Percentiles rank a stretch among this genome's conserved stretches.
Evolutionary conservation across 2,329 filamentous ascomycete species (phyloP).

Genomic region (Phaeomoniella chlamydospora): DNA sequence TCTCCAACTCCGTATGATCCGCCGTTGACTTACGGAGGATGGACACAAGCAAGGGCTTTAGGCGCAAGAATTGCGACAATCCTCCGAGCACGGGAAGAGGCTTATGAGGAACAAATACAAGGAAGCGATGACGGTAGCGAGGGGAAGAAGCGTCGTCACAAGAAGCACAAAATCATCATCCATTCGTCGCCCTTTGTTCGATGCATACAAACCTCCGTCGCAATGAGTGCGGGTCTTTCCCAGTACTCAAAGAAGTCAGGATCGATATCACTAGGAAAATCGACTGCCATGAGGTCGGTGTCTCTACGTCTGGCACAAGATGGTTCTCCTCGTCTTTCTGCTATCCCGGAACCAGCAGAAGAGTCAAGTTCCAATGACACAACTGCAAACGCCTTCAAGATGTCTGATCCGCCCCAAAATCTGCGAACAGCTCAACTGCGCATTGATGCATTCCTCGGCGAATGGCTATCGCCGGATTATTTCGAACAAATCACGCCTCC

Average conservation of each 20-base stretch:
- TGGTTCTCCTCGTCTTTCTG: conserved; percentile 12
- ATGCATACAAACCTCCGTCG: conserved; percentile 84
- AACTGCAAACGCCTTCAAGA: neutral
- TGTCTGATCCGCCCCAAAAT: conserved; percentile 29
- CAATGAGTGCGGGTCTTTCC: conserved; percentile 70
- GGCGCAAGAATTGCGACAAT: conserved; percentile 74
- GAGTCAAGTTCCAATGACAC: neutral
- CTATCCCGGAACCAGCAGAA: conserved; percentile 20
- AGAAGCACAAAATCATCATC: conserved; percentile 64
- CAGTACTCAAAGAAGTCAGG: conserved; percentile 18
- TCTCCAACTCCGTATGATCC: conserved; percentile 93
- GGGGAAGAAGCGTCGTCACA: conserved; percentile 20
- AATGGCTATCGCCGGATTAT: conserved; percentile 90
- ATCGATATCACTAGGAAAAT: conserved; percentile 9
- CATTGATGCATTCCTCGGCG: conserved; percentile 82
- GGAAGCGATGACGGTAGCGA: conserved; percentile 7
- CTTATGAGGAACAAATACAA: conserved; percentile 20
- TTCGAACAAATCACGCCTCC: conserved; percentile 86
- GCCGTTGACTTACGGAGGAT: conserved; percentile 86
- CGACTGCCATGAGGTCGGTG: conserved; percentile 14
- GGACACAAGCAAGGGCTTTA: conserved; percentile 70
- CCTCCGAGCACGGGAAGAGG: conserved; percentile 33
- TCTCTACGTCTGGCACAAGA: conserved; percentile 12
- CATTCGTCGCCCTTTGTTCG: conserved; percentile 89
- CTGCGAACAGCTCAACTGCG: conserved; percentile 43